Base-by-base conservation (phyloP, 176 grass and related monocot species). In the Carex cristatella region DNA sequence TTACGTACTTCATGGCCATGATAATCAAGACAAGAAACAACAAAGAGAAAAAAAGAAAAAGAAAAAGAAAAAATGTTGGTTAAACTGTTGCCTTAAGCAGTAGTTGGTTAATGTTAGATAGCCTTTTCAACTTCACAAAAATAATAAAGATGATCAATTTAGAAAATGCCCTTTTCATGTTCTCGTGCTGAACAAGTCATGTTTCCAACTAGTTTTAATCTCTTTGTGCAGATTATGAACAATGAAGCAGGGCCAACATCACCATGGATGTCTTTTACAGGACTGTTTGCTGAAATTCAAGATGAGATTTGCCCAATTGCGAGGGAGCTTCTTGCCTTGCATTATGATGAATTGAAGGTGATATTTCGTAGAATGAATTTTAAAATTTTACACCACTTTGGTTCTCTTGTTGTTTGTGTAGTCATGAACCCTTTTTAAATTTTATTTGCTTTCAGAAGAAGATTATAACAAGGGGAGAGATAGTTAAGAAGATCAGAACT, bases 321-420 rank as follows among this genome's bases (percentile, higher is more conserved):
- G 55, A 94, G 71, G 88, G 90, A 97, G 65, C 80, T 97, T 30
- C 86, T 97, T 10, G 87, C 90, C 46, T 87, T 89, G 75, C 94
- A 97, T 83, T 86, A 94, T 78, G 83, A 91, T 77, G 92, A 97
- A 65, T 49, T 97, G 58, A 92, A 89, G 92, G 94, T 94, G 81
- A 44, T 14, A 32, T 89, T 32, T 30, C 7, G 28, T 37, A 61
- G 63, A 49, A n/a, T 49, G 38, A 40, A 40, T 40, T 40, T 63
- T 69, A 4, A 33, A 35, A 19, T 81, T 35, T 48, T 3, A 82
- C 54, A 58, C 23, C 32, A 38, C 60, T 85, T 16, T 67, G 69
- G 37, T 16, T 80, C 32, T 2, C 53, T 42, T 27, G 55, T 62
- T 8, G 33, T 85, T 56, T 82, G 54, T 60, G 42, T 65, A 31